Evolutionary conservation across 129 eudicot species (phyloP).

Genomic region (Lactuca sativa): DNA sequence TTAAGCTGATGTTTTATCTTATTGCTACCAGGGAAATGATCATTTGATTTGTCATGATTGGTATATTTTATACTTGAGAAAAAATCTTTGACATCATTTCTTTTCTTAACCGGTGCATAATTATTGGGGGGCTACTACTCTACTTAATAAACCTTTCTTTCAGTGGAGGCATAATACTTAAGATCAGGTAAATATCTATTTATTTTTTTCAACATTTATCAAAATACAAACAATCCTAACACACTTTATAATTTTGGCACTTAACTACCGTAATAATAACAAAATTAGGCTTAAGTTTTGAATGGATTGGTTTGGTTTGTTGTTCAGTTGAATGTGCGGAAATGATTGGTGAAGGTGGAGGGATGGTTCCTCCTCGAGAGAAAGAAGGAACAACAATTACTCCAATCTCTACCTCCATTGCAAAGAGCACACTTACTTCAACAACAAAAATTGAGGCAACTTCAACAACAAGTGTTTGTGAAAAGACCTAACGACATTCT

Average conservation of each 20-base stretch:
- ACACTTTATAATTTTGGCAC: too few species aligned
- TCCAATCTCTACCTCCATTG: slow-evolving; percentile 28
- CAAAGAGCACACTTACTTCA: slow-evolving; percentile 25
- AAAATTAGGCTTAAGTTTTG: too few species aligned
- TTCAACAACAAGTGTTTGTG: slow-evolving; percentile 17
- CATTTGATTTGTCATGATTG: slow-evolving; percentile 88
- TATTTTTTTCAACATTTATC: too few species aligned
- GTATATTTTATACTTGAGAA: slow-evolving; percentile 32
- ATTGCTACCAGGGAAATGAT: slow-evolving; percentile 74
- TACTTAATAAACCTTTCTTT: slow-evolving; percentile 39
- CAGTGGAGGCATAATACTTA: neutral
- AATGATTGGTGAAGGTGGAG: slow-evolving; percentile 19
- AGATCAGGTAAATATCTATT: slow-evolving; percentile 17
- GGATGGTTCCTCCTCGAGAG: neutral
- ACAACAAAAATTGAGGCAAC: slow-evolving; percentile 26
- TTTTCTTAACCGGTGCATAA: slow-evolving; percentile 32
- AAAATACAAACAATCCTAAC: too few species aligned
- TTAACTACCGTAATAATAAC: too few species aligned
- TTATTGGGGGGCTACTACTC: slow-evolving; percentile 16
- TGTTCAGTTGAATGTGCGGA: slow-evolving; percentile 19
- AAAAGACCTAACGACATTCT: slow-evolving; percentile 41
- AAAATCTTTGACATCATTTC: too few species aligned
- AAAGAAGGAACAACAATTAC: slow-evolving; percentile 12
- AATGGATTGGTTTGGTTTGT: neutral
- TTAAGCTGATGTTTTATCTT: neutral